These are phyloP conservation scores for Debaryomyces sp. DNA, from an alignment of 1,139 yeast genomes.

Conservation along the genomic window DNA sequence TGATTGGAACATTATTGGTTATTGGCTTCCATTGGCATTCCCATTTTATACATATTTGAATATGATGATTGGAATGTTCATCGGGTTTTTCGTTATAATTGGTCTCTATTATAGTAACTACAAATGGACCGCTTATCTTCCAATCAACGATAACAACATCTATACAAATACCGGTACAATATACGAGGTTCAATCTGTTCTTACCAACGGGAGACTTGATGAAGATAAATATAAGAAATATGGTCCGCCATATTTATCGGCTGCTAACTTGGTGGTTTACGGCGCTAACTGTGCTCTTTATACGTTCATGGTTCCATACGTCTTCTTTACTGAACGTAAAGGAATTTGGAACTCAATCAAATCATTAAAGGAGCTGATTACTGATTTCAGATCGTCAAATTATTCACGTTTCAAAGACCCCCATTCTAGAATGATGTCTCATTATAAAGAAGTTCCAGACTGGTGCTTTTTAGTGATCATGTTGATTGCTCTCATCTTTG, in stretches of 20 bases:
- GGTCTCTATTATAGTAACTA: slow-evolving; percentile 54
- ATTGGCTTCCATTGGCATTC: slow-evolving; percentile 26
- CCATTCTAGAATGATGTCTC: slow-evolving; percentile 54
- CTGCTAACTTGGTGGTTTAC: slow-evolving; percentile 55
- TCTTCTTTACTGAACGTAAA: slow-evolving; percentile 31
- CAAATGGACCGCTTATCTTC: slow-evolving; percentile 52
- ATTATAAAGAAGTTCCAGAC: slow-evolving; percentile 62
- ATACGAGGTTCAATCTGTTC: background rate
- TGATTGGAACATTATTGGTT: slow-evolving; percentile 46
- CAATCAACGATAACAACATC: slow-evolving; percentile 50
- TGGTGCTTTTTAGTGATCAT: slow-evolving; percentile 55
- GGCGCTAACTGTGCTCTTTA: slow-evolving; percentile 58
- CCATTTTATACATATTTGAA: slow-evolving; percentile 51
- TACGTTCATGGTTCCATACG: slow-evolving; percentile 54
- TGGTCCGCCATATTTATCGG: slow-evolving; percentile 26
- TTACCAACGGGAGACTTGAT: background rate
- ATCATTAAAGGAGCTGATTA: slow-evolving; percentile 22
- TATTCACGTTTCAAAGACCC: slow-evolving; percentile 47
- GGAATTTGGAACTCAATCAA: slow-evolving; percentile 19
- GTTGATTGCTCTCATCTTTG: slow-evolving; percentile 47
- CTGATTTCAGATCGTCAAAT: slow-evolving; percentile 27
- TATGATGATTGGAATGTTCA: slow-evolving; percentile 39
- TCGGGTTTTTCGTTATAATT: slow-evolving; percentile 44
- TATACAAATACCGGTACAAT: slow-evolving; percentile 46
- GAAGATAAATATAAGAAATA: background rate